Base-by-base conservation (phyloP, 345 rosid genomes). In the Salix exigua region DNA sequence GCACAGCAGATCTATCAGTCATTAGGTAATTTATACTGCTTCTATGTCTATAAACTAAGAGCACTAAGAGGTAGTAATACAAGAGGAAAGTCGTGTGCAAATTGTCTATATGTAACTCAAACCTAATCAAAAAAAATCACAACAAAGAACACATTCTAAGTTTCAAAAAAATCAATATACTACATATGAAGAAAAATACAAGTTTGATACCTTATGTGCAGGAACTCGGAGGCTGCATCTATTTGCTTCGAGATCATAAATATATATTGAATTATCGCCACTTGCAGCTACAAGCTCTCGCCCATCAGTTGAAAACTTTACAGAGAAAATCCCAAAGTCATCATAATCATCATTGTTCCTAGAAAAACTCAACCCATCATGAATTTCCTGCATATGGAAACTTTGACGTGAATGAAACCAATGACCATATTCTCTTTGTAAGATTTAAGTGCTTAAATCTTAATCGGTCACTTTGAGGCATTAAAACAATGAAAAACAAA, bases 301-400 rank as follows among this genome's bases (percentile, higher is more conserved):
- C 23, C 94, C 94, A 85, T 88, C 94, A 19, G 81, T 86, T 38
- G 94, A 90, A 79, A 88, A 90, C 80, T 90, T 90, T 16, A 90
- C 82, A 10, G 92, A 90, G 83, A 88, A 88, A 64, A 90, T 86
- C 31, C 88, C 82, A 72, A 82, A 68, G 26, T 68, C 83, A 61
- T 74, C 82, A 38, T 73, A 44, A 26, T 78, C 89, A 25, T 81
- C 77, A 28, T 85, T 80, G 65, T 73, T 66, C 40, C 3, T 35
- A 50, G 91, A 78, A 75, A 88, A 86, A 67, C 88, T 86, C 74
- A 90, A 81, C 30, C 91, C 88, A 21, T 90, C 86, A 77, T 90
- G 94, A 68, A 88, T 80, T 77, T 90, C 94, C 94, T 90, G 86
- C 80, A 82, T 8, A 44, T n/a, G 33, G 69, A 51, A 25, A 31